These are phyloP conservation scores for Phlebiopsis flavidoalba DNA, from an alignment of 768 basidiomycete genomes.

Conservation along the genomic window DNA sequence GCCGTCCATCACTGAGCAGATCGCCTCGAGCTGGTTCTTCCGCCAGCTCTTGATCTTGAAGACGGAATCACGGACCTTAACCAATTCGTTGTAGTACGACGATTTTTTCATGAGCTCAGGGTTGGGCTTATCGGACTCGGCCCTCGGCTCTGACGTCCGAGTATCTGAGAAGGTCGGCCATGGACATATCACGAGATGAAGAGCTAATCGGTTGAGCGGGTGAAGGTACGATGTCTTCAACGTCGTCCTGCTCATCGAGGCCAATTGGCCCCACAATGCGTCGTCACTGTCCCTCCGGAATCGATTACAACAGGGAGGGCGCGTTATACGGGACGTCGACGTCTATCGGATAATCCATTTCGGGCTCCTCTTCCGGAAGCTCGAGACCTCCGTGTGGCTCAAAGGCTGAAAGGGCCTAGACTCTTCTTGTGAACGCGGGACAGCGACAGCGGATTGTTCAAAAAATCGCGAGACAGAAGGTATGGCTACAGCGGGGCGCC, in stretches of 20 bases:
- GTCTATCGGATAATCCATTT: neutral
- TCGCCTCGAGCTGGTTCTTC: slow-evolving; percentile 80
- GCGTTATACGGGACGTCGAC: neutral
- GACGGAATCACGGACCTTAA: slow-evolving; percentile 42
- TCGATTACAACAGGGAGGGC: neutral
- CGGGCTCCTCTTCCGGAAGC: neutral
- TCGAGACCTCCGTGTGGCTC: neutral
- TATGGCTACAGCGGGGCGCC: neutral
- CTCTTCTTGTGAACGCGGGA: too few species aligned
- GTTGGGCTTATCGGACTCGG: neutral
- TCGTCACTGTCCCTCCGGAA: slow-evolving; percentile 1
- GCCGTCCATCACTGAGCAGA: slow-evolving; percentile 72
- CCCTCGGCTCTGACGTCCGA: neutral
- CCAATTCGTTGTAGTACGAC: slow-evolving; percentile 27
- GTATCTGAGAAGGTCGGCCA: neutral
- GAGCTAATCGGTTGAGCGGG: neutral
- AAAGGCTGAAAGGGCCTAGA: neutral
- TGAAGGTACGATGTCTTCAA: neutral
- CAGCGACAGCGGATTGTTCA: too few species aligned
- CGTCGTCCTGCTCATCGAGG: neutral
- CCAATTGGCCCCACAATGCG: slow-evolving; percentile 3
- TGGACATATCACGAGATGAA: neutral
- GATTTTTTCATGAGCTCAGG: slow-evolving; percentile 11
- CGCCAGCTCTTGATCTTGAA: slow-evolving; percentile 74
- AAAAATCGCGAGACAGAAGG: neutral